Base-by-base conservation (phyloP, 192 early-diverging fungal species). In the Coemansia sp. region DNA sequence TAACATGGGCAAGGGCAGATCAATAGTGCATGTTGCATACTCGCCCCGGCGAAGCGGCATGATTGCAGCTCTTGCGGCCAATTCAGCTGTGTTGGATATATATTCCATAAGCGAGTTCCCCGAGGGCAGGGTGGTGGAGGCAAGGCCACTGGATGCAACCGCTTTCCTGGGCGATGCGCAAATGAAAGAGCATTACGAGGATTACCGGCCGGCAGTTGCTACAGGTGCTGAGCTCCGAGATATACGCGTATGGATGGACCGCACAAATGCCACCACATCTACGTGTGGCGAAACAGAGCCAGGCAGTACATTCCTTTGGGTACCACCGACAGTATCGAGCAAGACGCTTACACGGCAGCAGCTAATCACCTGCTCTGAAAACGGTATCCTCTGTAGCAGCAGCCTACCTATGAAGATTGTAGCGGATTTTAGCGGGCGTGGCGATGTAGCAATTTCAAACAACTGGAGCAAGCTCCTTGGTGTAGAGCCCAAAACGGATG, bases 391-490 rank as follows among this genome's bases (percentile, higher is more conserved):
- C 38, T 62, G 46, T 12, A 60, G 49, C 9, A 59, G 60, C 1
- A 8, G 43, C 12, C 38, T 82, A 60, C 74, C 79, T 14, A 48
- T 49, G 33, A 48, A 67, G 59, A 67, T 64, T 30, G 53, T 75
- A 16, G 72, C 60, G 3, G 67, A 39, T 16, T 34, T 69, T n/a
- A 72, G 63, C 67, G 65, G 72, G 43, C 81, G 72, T 34, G 81
- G 72, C 12, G 69, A 72, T 44, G n/a, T 78, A 30, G 76, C 76
- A 1, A 52, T 74, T 33, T 53, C 76, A 4, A 77, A 73, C 63
- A 83, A 83, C 69, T 83, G 81, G 81, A 59, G 60, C 44, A n/a
- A 44, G 58, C 72, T 80, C 46, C 60, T 33, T 26, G 72, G 70
- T 30, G 60, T 57, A 30, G 56, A 63, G 9, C 64, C 72, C n/a